Conservation (phyloP, 2,329 filamentous ascomycete species). For the Pseudocercospora crystallina region DNA sequence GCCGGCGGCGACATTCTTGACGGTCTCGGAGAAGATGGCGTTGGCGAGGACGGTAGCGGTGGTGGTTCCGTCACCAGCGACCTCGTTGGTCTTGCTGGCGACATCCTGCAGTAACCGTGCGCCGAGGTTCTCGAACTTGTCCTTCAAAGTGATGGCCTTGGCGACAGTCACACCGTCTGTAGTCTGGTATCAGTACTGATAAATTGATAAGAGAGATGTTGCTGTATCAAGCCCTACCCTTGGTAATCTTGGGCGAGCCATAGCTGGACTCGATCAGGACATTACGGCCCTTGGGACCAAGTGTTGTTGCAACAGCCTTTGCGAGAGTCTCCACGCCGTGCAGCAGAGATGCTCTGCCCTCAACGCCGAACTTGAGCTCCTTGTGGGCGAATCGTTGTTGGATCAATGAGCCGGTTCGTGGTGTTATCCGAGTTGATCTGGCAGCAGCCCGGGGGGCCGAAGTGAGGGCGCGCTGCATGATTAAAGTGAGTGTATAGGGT, state of each 20-base stretch:
- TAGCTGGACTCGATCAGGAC: conserved; percentile 98
- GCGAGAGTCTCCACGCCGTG: conserved; percentile 95
- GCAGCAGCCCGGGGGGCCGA: conserved; percentile 76
- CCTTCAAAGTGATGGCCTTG: conserved; percentile 86
- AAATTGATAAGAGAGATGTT: background rate
- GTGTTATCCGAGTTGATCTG: conserved; percentile 57
- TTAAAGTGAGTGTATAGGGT: conserved; percentile 3
- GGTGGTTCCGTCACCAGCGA: conserved; percentile 97
- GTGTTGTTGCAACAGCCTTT: conserved; percentile 90
- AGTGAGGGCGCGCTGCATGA: conserved; percentile 93
- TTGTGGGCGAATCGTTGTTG: conserved; percentile 98
- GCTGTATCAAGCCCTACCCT: conserved; percentile 66
- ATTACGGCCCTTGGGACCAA: conserved; percentile 97
- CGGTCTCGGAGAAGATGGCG: conserved; percentile 98
- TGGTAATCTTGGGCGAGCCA: conserved; percentile 98
- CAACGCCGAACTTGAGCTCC: conserved; percentile 98
- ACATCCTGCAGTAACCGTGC: conserved; percentile 96
- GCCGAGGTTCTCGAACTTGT: conserved; percentile 99
- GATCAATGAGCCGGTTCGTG: conserved; percentile 60
- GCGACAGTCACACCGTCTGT: conserved; percentile 55
- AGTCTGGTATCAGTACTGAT: conserved; percentile 14
- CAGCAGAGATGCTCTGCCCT: conserved; percentile 83
- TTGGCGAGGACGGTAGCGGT: conserved; percentile 95
- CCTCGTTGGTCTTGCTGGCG: conserved; percentile 98
- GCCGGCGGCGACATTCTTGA: conserved; percentile 98